Evolutionary conservation across 2,329 filamentous ascomycete species (phyloP).

Genomic region (Stachybotrys elegans): DNA sequence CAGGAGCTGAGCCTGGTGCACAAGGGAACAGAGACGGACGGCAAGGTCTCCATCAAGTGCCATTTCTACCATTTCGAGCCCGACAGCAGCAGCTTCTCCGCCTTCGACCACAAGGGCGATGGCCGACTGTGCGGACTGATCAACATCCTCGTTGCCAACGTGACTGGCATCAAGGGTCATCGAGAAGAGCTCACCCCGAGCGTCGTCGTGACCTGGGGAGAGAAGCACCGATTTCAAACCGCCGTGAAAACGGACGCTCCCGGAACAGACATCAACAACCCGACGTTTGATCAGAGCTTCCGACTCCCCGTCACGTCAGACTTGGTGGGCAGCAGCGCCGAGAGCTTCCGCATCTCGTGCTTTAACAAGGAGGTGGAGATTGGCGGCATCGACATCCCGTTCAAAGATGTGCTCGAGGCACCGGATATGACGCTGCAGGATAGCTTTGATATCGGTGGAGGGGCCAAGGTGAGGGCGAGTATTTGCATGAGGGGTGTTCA

Average conservation of each 20-base stretch:
- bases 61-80: conserved; percentile 17
- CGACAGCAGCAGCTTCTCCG: conserved; percentile 13
- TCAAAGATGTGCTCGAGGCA: neutral
- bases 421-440: conserved; percentile 1
- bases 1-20: conserved; percentile 14
- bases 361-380: neutral
- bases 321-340: conserved; percentile 5
- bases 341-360: conserved; percentile 1
- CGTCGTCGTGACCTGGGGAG: conserved; percentile 17
- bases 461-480: neutral
- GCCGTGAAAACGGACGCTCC: conserved; percentile 16
- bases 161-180: conserved; percentile 12
- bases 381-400: neutral
- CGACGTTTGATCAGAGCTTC: conserved; percentile 16
- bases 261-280: conserved; percentile 19
- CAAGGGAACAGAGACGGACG: conserved; percentile 13
- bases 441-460: neutral
- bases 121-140: conserved; percentile 18
- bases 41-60: conserved; percentile 14
- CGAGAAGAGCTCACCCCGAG: conserved; percentile 19
- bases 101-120: conserved; percentile 9
- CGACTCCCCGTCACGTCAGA: conserved; percentile 16
- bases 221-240: conserved; percentile 15
- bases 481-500: conserved; percentile 1
- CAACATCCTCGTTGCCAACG: conserved; percentile 16